Percentiles rank a stretch among this genome's conserved stretches.
phyloP scores from a whole-genome alignment of 352 stramenopile genomes.

The Sclerospora graminicola region DNA sequence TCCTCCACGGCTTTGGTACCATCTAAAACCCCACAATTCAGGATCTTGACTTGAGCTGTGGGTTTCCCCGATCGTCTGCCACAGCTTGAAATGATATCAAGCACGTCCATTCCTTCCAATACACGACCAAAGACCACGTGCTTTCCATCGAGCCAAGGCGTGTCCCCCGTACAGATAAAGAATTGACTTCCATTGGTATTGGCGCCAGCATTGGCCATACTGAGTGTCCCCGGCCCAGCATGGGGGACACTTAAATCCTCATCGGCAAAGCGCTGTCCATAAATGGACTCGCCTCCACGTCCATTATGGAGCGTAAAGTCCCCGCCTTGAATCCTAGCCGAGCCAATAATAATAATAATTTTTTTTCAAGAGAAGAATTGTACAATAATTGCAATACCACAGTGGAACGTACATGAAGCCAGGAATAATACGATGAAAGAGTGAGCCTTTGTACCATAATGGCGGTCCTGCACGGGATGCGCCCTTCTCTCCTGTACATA shows the following conservation, averaged over 20 bases:
- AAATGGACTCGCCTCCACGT: conserved; percentile 92
- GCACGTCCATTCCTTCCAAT: conserved; percentile 84
- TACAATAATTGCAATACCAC: not conserved
- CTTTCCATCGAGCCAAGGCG: conserved; percentile 93
- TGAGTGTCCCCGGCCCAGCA: conserved; percentile 59
- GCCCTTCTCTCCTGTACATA: conserved; percentile 72
- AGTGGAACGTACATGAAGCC: conserved; percentile 81
- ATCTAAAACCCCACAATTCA: conserved; percentile 68
- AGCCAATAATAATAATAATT: no score
- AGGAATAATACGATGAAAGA: conserved; percentile 96
- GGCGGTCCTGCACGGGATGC: conserved; percentile 84
- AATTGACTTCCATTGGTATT: conserved; percentile 93
- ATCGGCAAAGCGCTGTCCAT: conserved; percentile 88
- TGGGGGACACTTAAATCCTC: conserved; percentile 82
- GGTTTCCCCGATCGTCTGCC: conserved; percentile 83
- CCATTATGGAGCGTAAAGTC: conserved; percentile 93
- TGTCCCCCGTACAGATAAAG: conserved; percentile 93
- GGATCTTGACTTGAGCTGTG: conserved; percentile 82
- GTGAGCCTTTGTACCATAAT: conserved; percentile 91
- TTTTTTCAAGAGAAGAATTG: no score
- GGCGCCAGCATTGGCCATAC: conserved; percentile 83
- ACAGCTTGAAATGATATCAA: conserved; percentile 84
- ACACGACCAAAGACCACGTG: conserved; percentile 94
- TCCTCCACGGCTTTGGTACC: conserved; percentile 2
- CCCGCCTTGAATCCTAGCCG: conserved; percentile 88